Evolutionary conservation across 768 basidiomycete species (phyloP).

Genomic region (Kwoniella pini): DNA sequence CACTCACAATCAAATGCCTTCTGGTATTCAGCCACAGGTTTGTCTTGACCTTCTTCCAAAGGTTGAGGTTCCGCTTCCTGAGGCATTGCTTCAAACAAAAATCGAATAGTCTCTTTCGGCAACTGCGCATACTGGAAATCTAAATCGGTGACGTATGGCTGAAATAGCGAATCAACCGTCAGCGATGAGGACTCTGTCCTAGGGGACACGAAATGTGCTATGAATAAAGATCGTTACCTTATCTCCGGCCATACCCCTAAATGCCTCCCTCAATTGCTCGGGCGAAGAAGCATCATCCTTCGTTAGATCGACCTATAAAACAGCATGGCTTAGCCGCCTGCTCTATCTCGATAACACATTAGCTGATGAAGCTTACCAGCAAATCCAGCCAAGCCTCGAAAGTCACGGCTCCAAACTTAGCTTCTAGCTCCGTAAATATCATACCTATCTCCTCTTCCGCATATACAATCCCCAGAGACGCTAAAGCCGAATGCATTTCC

Average conservation of each 20-base stretch:
- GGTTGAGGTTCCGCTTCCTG: conserved; percentile 34
- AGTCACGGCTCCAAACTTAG: conserved; percentile 82
- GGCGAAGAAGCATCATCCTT: conserved; percentile 87
- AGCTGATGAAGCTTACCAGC: conserved; percentile 61
- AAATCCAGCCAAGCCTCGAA: conserved; percentile 95
- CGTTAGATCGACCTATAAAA: conserved; percentile 79
- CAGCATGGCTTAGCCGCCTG: too few relatives aligned
- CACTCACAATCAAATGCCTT: conserved; percentile 40
- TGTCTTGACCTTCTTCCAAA: conserved; percentile 23
- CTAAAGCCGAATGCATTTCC: conserved; percentile 88
- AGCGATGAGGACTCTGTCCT: not conserved
- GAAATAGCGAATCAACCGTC: not conserved
- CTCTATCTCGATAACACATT: not conserved
- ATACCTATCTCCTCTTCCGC: conserved; percentile 84
- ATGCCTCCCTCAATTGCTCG: conserved; percentile 87
- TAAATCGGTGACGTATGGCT: conserved; percentile 91
- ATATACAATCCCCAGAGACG: conserved; percentile 90
- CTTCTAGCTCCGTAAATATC: conserved; percentile 75
- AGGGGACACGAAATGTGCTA: not conserved
- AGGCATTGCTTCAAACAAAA: conserved; percentile 81
- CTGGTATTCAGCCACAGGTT: conserved; percentile 1
- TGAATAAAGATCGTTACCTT: conserved; percentile 64
- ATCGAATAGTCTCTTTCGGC: conserved; percentile 71
- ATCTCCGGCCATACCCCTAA: conserved; percentile 84
- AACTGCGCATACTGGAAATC: conserved; percentile 84